Conservation (phyloP, 2,329 filamentous ascomycete genomes). For the Helminthosporium solani region DNA sequence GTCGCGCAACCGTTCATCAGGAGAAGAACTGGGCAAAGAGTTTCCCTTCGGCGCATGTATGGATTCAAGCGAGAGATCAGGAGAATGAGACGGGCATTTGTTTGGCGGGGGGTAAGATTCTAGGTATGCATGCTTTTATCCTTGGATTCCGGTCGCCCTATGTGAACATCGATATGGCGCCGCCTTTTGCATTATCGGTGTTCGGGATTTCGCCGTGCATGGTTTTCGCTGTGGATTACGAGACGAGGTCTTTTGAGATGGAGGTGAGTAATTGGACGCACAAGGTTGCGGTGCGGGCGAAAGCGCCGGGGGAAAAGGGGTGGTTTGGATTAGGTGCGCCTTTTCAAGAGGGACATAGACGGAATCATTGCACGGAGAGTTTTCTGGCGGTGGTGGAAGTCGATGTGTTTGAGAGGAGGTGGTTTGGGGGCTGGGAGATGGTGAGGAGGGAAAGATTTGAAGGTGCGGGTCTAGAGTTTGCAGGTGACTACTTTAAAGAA, state of each 20-base stretch:
- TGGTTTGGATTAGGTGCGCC: slow-evolving; percentile 51
- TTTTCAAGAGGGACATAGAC: slow-evolving; percentile 48
- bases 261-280: too few relatives aligned
- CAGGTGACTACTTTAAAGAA: slow-evolving; percentile 49
- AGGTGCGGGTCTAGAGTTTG: slow-evolving; percentile 51
- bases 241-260: slow-evolving; percentile 36
- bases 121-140: slow-evolving; percentile 47
- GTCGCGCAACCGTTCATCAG: slow-evolving; percentile 47
- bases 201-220: slow-evolving; percentile 46
- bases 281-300: slow-evolving; percentile 36
- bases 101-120: slow-evolving; percentile 37
- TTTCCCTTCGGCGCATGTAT: slow-evolving; percentile 48
- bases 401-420: slow-evolving; percentile 43
- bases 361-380: slow-evolving; percentile 49
- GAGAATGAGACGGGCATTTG: slow-evolving; percentile 24
- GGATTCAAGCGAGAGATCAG: slow-evolving; percentile 34
- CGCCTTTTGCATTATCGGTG: slow-evolving; percentile 45
- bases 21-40: slow-evolving; percentile 55
- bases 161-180: slow-evolving; percentile 45
- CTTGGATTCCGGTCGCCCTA: slow-evolving; percentile 47
- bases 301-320: slow-evolving; percentile 43
- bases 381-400: slow-evolving; percentile 50
- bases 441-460: slow-evolving; percentile 45
- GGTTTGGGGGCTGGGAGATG: slow-evolving; percentile 44
- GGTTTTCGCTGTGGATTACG: slow-evolving; percentile 44